Evolutionary conservation across 2,329 filamentous ascomycete genomes (phyloP).

Genomic region (Calonectria naviculata): DNA sequence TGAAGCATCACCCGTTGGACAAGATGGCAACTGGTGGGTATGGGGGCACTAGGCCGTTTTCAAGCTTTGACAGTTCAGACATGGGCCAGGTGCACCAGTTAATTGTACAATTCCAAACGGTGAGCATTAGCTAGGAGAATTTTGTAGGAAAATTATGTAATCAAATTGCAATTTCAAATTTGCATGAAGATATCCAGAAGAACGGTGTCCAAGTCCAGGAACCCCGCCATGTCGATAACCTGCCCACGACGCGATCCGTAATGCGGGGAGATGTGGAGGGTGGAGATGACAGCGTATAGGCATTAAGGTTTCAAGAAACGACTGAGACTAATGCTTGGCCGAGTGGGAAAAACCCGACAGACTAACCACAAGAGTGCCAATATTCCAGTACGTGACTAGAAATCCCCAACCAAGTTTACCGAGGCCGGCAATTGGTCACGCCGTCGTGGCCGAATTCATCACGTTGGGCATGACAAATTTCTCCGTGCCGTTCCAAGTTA

Average conservation of each 20-base stretch:
- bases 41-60: not conserved
- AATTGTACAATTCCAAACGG: slow-evolving; percentile 9
- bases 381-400: not conserved
- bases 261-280: not conserved
- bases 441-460: not conserved
- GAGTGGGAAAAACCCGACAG: not conserved
- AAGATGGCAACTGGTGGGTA: not conserved
- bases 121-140: not conserved
- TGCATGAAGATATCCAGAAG: too few species aligned
- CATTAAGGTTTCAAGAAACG: not conserved
- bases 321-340: too few species aligned
- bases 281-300: not conserved
- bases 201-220: too few species aligned
- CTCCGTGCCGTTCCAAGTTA: not conserved
- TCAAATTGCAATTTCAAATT: too few species aligned
- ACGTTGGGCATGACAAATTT: not conserved
- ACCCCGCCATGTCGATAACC: too few species aligned
- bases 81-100: slow-evolving; percentile 12
- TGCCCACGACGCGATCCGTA: too few species aligned
- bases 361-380: not conserved
- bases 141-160: not conserved
- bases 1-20: not conserved
- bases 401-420: not conserved
- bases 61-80: not conserved
- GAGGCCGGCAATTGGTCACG: not conserved